Conservation (phyloP, 768 basidiomycete genomes). For the Tylopilus subfusipes region DNA sequence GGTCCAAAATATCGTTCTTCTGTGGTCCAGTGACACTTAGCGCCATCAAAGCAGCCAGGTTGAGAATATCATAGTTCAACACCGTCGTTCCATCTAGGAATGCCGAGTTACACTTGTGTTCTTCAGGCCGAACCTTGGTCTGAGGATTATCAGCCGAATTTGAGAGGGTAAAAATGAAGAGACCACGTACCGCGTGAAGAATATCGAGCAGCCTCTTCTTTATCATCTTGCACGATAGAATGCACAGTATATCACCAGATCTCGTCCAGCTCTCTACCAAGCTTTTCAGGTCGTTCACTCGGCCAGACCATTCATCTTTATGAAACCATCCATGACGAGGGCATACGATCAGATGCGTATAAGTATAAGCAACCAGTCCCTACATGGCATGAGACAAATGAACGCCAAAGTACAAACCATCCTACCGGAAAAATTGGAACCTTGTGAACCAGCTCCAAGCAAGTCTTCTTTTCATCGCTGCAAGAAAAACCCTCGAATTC, state of each 20-base stretch:
- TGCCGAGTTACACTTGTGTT: constrained; percentile 24
- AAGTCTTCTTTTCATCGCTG: constrained; percentile 4
- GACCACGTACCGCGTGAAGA: constrained; percentile 15
- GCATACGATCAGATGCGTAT: constrained; percentile 25
- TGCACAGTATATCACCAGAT: constrained; percentile 3
- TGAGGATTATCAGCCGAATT: constrained; percentile 10
- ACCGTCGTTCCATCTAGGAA: constrained; percentile 18
- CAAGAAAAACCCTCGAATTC: constrained; percentile 13
- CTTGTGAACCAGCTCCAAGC: constrained; percentile 12
- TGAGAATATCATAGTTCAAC: constrained; percentile 16
- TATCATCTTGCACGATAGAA: constrained; percentile 11
- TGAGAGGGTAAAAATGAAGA: not conserved
- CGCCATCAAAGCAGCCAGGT: constrained; percentile 17
- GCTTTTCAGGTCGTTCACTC: constrained; percentile 7
- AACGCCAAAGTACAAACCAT: not conserved
- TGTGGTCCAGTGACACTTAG: constrained; percentile 8
- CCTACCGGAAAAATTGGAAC: constrained; percentile 26
- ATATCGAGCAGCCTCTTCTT: constrained; percentile 13
- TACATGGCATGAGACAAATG: constrained; percentile 8
- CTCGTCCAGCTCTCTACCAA: constrained; percentile 8
- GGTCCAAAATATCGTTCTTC: constrained; percentile 3
- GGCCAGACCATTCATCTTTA: constrained; percentile 6
- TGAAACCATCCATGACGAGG: constrained; percentile 9
- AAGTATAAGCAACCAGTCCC: constrained; percentile 30
- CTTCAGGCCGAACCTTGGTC: constrained; percentile 3